Evolutionary conservation across 2,329 filamentous ascomycete species (phyloP), one percentile per base, ranked within the genome.

Genomic region (Phyllosticta ampelicida): DNA sequence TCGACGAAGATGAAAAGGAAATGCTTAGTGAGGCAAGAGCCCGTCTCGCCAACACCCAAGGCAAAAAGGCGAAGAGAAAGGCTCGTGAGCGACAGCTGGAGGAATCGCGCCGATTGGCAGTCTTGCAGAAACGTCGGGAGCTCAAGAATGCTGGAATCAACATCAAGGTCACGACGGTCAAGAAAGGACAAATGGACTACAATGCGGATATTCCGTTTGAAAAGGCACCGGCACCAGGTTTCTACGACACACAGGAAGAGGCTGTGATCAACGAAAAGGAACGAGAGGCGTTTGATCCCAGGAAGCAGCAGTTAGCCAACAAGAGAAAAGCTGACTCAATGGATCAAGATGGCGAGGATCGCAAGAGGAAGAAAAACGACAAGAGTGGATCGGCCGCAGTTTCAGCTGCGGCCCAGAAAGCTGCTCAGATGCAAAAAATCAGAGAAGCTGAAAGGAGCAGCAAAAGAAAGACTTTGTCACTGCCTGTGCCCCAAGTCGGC

Each of bases 131-230:
- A 77, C 85, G 94, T 48, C 84, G 94, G 65, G 94, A 99, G 75
- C 83, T 99, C 63, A 99, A 99, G 77, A 95, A 91, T 70, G 90
- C 94, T 1, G 94, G 94, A 53, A 97, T 99, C 75, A 99, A 99
- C 72, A 90, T 97, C 77, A 99, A 97, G 74, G 86, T 97, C 59
- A 85, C 85, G 2, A 94, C 87, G 13, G 84, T 87, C 61, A 97
- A 97, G 77, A 86, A 90, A 77, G 94, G 94, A 0, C 87, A 97
- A 76, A 99, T 99, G 90, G 94, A 99, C 73, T 99, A 99, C 78
- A 99, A 99, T 73, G 94, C 94, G 66, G 94, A 99, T 66, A 95
- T 99, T 63, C 94, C 94, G 0, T 97, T 99, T 64, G 94, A 99
- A 72, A 96, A 94, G 73, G 88, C 89, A 63, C 86, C 94, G 0